These are phyloP conservation scores for Mycena haematopus DNA, from an alignment of 768 basidiomycete species.

Conservation along the genomic window DNA sequence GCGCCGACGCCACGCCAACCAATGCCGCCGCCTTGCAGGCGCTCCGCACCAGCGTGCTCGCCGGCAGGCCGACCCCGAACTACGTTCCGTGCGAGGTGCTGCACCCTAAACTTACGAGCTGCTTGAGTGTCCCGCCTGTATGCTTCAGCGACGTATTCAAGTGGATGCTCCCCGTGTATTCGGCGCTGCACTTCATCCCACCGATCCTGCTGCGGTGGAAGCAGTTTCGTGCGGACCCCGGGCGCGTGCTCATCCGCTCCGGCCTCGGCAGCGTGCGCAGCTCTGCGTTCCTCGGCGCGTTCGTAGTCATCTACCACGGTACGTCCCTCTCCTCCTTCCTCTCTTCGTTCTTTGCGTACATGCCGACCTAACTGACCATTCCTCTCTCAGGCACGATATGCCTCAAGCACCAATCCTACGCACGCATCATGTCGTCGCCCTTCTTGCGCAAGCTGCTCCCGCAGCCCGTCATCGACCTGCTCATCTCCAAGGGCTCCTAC, in stretches of 20 bases:
- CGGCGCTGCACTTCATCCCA: conserved; percentile 90
- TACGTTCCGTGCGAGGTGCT: conserved; percentile 74
- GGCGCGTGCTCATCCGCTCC: conserved; percentile 67
- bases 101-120: conserved; percentile 75
- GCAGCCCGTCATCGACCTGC: conserved; percentile 56
- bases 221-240: conserved; percentile 69
- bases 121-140: conserved; percentile 62
- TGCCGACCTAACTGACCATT: background rate
- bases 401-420: conserved; percentile 66
- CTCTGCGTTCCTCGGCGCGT: conserved; percentile 85
- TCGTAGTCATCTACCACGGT: conserved; percentile 86
- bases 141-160: conserved; percentile 83
- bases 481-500: conserved; percentile 75
- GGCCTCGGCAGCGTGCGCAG: conserved; percentile 79
- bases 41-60: conserved; percentile 44
- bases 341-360: background rate
- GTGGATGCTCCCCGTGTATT: conserved; percentile 87
- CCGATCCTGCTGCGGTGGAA: conserved; percentile 81
- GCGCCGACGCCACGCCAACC: conserved; percentile 55
- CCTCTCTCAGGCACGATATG: conserved; percentile 61
- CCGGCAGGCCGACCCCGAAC: conserved; percentile 48
- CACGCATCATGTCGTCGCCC: conserved; percentile 46
- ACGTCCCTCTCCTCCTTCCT: conserved; percentile 31
- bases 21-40: conserved; percentile 58
- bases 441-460: conserved; percentile 46